These are phyloP conservation scores for Pestalotiopsis sp. DNA, from an alignment of 2,329 filamentous ascomycete species.

Conservation along the genomic window DNA sequence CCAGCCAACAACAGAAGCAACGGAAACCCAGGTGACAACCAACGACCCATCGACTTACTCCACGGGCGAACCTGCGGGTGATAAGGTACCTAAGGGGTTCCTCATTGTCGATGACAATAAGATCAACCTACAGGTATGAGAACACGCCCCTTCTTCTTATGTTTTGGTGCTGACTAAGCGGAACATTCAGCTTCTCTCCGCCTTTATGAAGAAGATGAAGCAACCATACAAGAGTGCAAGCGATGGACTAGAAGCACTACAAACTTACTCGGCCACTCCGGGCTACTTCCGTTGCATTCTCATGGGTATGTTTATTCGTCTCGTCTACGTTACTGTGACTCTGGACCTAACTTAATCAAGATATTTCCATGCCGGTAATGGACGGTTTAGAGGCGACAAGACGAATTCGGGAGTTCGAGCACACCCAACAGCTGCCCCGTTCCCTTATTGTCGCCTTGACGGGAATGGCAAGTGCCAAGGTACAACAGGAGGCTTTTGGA, in stretches of 20 bases:
- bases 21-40: background rate
- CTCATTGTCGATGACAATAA: slow-evolving; percentile 45
- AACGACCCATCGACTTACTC: background rate
- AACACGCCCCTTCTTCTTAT: background rate
- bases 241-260: slow-evolving; percentile 41
- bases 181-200: slow-evolving; percentile 27
- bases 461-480: slow-evolving; percentile 44
- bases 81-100: slow-evolving; percentile 18
- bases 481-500: slow-evolving; percentile 47
- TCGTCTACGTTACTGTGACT: background rate
- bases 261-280: slow-evolving; percentile 30
- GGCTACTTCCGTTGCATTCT: slow-evolving; percentile 17
- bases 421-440: slow-evolving; percentile 36
- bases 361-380: slow-evolving; percentile 49
- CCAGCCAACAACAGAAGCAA: no score
- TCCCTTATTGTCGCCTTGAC: slow-evolving; percentile 48
- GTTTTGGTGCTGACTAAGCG: background rate
- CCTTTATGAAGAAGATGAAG: slow-evolving; percentile 35
- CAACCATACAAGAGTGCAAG: slow-evolving; percentile 34
- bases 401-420: slow-evolving; percentile 44
- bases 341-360: background rate
- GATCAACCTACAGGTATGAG: slow-evolving; percentile 37
- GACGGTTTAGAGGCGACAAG: slow-evolving; percentile 45
- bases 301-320: slow-evolving; percentile 15
- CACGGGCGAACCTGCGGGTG: background rate